phyloP scores from a whole-genome alignment of 768 basidiomycete genomes.

The Pulveroboletus sp. region DNA sequence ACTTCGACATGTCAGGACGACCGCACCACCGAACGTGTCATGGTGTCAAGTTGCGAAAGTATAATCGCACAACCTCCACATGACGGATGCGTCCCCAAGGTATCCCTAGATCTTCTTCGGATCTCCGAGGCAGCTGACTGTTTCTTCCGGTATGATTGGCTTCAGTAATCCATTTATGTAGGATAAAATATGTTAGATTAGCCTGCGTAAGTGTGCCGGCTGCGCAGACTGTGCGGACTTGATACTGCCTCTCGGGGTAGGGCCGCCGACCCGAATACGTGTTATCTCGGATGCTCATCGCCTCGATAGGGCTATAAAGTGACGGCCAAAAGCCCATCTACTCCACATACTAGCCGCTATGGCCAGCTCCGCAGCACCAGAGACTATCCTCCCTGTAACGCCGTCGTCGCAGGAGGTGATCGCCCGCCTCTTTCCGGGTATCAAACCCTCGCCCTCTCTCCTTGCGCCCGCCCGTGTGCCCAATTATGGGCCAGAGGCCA shows the following conservation, averaged over 20 bases:
- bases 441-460: constrained; percentile 28
- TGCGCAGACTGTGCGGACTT: background rate
- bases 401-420: constrained; percentile 22
- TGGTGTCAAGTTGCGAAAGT: too few relatives aligned
- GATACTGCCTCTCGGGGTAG: background rate
- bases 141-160: background rate
- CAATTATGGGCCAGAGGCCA: constrained; percentile 37
- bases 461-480: constrained; percentile 36
- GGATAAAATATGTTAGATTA: background rate
- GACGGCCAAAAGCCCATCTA: background rate
- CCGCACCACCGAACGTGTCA: background rate
- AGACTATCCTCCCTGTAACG: constrained; percentile 13
- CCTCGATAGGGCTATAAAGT: constrained; percentile 9
- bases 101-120: background rate
- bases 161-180: background rate
- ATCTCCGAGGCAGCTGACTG: background rate
- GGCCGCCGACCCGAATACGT: background rate
- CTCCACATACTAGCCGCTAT: background rate
- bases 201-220: background rate
- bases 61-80: too few relatives aligned
- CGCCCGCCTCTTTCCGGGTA: constrained; percentile 29
- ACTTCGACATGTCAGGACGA: background rate
- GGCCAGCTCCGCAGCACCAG: constrained; percentile 27
- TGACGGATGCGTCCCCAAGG: background rate
- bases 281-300: constrained; percentile 1